Conservation (phyloP, 2,329 filamentous ascomycete species). For the Cryphonectria parasitica region DNA sequence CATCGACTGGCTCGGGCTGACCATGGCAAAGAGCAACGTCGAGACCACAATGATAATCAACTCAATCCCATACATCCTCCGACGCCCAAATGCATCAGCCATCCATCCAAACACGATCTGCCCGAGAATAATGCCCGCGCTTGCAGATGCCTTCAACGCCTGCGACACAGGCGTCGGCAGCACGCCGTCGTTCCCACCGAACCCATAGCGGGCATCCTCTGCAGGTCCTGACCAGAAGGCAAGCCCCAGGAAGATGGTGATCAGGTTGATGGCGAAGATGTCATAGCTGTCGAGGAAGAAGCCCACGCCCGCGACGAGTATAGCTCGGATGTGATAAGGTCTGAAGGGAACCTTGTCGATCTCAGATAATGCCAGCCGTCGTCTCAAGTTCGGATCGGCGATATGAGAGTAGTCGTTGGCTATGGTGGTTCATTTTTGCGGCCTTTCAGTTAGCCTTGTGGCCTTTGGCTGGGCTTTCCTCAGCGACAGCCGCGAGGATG, state of each 20-base stretch:
- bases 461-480: too few relatives aligned
- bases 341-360: constrained; percentile 80
- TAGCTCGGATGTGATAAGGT: constrained; percentile 74
- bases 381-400: constrained; percentile 74
- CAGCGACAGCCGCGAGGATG: constrained; percentile 33
- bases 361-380: constrained; percentile 75
- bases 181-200: constrained; percentile 54
- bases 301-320: constrained; percentile 77
- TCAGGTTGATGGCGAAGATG: constrained; percentile 80
- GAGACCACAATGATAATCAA: constrained; percentile 72
- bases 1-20: constrained; percentile 63
- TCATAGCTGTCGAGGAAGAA: constrained; percentile 85
- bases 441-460: constrained; percentile 2
- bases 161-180: constrained; percentile 70
- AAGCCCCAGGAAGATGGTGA: constrained; percentile 72
- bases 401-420: constrained; percentile 57
- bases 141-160: constrained; percentile 80
- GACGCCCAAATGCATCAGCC: constrained; percentile 75
- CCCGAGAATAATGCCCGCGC: constrained; percentile 76
- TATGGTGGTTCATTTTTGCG: constrained; percentile 11
- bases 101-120: constrained; percentile 78
- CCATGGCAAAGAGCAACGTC: constrained; percentile 69
- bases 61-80: constrained; percentile 83
- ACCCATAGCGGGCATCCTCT: constrained; percentile 46
- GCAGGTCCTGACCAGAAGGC: constrained; percentile 68